Base-by-base conservation (phyloP, 2,329 filamentous ascomycete species). In the Hymenoscyphus occultus region DNA sequence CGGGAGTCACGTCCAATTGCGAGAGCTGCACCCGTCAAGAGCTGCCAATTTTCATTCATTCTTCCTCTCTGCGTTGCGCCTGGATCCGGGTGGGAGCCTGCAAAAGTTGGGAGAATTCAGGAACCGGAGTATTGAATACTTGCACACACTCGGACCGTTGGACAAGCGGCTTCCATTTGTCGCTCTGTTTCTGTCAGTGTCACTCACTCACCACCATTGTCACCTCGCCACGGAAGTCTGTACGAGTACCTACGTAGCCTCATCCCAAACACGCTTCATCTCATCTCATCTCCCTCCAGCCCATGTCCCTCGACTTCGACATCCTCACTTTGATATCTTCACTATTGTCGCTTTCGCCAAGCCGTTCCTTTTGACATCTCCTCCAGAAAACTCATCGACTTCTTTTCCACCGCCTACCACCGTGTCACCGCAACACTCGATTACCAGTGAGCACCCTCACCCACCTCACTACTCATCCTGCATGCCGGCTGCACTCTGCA, bases 1-100 rank as follows among this genome's bases (percentile, higher is more conserved):
- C 71, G 69, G 71, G 70, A 71, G 72, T 72, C 70, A 72, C 72
- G 65, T 68, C 70, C 66, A 69, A 68, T 71, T 65, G 45, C 12
- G 28, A n/a, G 42, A 13, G 40, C 31, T 45, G 35, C 58, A 19
- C 51, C 51, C 16, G 56, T 59, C 60, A 65, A 65, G 62, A 2
- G 19, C 19, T 51, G 7, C n/a, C 45, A 48, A 48, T 48, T 48
- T 19, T 19, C 42, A 10, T 48, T 28, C 28, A 28, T 28, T 28
- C 28, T 28, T 28, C 28, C 28, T 28, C 28, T 28, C 65, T 35
- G 39, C 56, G 58, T 51, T 51, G 51, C 54, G 64, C 60, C 60
- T 48, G 56, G 45, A 51, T 9, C n/a, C 45, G n/a, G 19, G 16
- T 51, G 45, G 22, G 22, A 12, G 22, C n/a, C 48, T 13, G 22